These are phyloP conservation scores for Ogataea glucozyma DNA, from an alignment of 805 yeast species.

Conservation along the genomic window DNA sequence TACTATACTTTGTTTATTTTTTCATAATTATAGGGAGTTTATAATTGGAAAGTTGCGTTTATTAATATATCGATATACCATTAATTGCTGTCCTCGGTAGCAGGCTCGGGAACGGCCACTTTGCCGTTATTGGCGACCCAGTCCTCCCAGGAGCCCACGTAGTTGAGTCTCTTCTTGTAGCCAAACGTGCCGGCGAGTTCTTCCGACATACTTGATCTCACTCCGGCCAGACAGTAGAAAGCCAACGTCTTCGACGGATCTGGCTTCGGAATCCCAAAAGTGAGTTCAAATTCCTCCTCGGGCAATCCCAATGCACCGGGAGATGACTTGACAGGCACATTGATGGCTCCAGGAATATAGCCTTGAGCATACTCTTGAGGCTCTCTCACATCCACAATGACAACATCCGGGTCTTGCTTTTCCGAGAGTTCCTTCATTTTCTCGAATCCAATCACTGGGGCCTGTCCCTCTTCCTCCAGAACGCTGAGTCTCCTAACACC, in stretches of 20 bases:
- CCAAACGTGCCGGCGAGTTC: slow-evolving; percentile 91
- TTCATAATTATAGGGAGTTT: too few species aligned
- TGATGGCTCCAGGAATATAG: slow-evolving; percentile 79
- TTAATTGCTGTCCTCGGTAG: background rate
- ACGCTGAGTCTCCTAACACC: slow-evolving; percentile 25
- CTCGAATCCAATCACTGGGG: slow-evolving; percentile 32
- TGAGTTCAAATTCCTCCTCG: slow-evolving; percentile 75
- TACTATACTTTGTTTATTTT: too few species aligned
- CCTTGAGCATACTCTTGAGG: slow-evolving; percentile 76
- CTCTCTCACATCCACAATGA: slow-evolving; percentile 89
- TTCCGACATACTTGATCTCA: slow-evolving; percentile 87
- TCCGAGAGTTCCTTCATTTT: slow-evolving; percentile 43
- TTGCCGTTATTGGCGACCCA: slow-evolving; percentile 58
- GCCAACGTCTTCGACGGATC: slow-evolving; percentile 65
- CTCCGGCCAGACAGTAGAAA: slow-evolving; percentile 92
- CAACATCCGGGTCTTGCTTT: slow-evolving; percentile 46
- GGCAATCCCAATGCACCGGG: slow-evolving; percentile 89
- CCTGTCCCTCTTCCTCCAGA: slow-evolving; percentile 33
- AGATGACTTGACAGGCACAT: slow-evolving; percentile 84
- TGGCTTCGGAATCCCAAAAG: slow-evolving; percentile 85
- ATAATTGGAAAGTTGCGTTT: slow-evolving; percentile 5
- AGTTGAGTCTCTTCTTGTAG: slow-evolving; percentile 79
- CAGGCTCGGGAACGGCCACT: slow-evolving; percentile 20
- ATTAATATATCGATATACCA: slow-evolving; percentile 2
- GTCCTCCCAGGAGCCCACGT: slow-evolving; percentile 83